Base-by-base conservation (phyloP, 495 filamentous ascomycete genomes). In the Bryoglossum gracile region DNA sequence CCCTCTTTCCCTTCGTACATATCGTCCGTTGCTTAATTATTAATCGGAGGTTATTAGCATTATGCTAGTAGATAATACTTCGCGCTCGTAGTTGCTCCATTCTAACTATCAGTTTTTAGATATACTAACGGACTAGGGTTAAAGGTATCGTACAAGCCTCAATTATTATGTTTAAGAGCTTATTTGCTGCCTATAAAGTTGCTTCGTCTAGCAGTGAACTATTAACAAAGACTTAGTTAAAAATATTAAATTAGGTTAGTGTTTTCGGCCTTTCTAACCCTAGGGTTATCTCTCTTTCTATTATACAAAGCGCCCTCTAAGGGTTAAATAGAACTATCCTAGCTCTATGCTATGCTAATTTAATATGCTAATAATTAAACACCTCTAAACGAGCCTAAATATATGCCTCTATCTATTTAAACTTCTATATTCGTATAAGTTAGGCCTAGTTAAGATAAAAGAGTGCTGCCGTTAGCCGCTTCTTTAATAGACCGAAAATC, bases 161-260 rank as follows among this genome's bases (percentile, higher is more conserved):
- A 21, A 46, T 16, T 32, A 25, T 46, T 32, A 34, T n/a, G n/a
- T n/a, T n/a, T n/a, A n/a, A n/a, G n/a, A n/a, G n/a, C n/a, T n/a
- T n/a, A n/a, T n/a, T n/a, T n/a, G n/a, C n/a, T n/a, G n/a, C n/a
- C n/a, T n/a, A n/a, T n/a, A 32, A n/a, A 30, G 43, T 4, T 8
- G 34, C n/a, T n/a, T n/a, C n/a, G n/a, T n/a, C n/a, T n/a, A n/a
- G n/a, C n/a, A n/a, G n/a, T n/a, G n/a, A n/a, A 22, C 43, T 46
- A 32, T 30, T 46, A 5, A 46, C 33, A 47, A 47, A 47, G 8
- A 47, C 44, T 26, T 47, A 24, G 37, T 47, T 37, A 37, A 47
- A 47, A 47, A 23, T 37, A 36, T 47, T 19, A 17, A 8, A 47
- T 37, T 36, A 3, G 17, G 17, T 36, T 18, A 24, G 44, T 21